These are phyloP conservation scores for Erodium maritimum DNA, from an alignment of 345 rosid genomes.

Conservation along the genomic window DNA sequence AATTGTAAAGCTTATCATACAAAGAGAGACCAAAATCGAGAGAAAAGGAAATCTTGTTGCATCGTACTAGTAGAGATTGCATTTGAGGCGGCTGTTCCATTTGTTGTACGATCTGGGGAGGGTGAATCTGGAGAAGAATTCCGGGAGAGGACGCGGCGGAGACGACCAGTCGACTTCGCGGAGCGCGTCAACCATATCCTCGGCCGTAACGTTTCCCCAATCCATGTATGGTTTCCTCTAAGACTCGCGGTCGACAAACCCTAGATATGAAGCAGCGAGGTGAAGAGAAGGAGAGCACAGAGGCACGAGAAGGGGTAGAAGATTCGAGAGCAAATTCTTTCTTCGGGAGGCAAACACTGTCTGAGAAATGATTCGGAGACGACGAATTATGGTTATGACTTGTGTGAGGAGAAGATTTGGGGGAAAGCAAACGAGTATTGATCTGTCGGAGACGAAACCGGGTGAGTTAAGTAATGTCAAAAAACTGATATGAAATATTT, in stretches of 20 bases:
- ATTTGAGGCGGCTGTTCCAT: conserved; percentile 97
- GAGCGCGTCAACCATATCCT: conserved; percentile 89
- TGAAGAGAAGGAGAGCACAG: neutral
- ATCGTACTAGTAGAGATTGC: conserved; percentile 95
- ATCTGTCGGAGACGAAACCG: neutral
- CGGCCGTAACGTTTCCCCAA: conserved; percentile 95
- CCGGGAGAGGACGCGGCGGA: conserved; percentile 88
- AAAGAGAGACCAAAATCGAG: neutral
- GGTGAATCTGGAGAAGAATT: conserved; percentile 89
- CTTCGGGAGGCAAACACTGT: neutral
- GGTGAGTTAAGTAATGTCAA: too few relatives aligned
- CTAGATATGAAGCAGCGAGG: conserved; percentile 1
- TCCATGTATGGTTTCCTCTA: conserved; percentile 42
- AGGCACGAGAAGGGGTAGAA: too few relatives aligned
- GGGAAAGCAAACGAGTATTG: neutral
- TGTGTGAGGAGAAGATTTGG: too few relatives aligned
- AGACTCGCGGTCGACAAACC: too few relatives aligned
- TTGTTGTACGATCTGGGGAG: conserved; percentile 63
- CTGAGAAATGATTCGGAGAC: neutral
- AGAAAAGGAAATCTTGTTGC: neutral
- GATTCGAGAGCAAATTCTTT: too few relatives aligned
- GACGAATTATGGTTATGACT: neutral
- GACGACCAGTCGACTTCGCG: conserved; percentile 99
- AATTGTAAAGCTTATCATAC: neutral
- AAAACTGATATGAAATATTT: neutral